Evolutionary conservation across 208 protist genomes (phyloP).

Genomic region (Acanthamoeba triangularis): DNA sequence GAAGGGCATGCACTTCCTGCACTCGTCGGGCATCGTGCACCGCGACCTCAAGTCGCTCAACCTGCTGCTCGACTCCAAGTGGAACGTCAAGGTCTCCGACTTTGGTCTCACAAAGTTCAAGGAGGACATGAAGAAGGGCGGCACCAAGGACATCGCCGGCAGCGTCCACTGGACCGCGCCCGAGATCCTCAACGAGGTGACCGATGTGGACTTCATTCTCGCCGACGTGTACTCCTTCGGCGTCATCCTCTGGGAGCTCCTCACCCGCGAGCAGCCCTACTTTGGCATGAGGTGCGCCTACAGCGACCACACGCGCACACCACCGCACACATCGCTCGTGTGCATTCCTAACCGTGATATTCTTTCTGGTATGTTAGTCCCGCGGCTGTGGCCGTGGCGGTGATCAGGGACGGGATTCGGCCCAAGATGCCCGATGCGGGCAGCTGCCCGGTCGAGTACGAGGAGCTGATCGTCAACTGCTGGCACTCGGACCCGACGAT

Average conservation of each 20-base stretch:
- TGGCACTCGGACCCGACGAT: conserved; percentile 62
- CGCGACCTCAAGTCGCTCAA: conserved; percentile 73
- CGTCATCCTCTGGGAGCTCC: conserved; percentile 64
- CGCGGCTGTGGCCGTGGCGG: conserved; percentile 39
- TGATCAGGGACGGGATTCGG: conserved; percentile 42
- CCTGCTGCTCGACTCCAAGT: conserved; percentile 66
- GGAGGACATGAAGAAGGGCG: conserved; percentile 48
- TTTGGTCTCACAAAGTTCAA: conserved; percentile 75
- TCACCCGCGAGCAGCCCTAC: conserved; percentile 71
- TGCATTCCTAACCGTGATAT: not conserved
- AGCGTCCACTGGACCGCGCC: conserved; percentile 62
- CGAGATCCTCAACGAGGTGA: conserved; percentile 39
- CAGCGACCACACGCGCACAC: too few relatives aligned
- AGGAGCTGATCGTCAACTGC: conserved; percentile 46
- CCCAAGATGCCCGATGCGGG: not conserved
- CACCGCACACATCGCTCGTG: not conserved
- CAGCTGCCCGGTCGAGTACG: conserved; percentile 53
- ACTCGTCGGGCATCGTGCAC: conserved; percentile 74
- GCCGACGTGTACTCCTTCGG: conserved; percentile 68
- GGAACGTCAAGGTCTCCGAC: conserved; percentile 69
- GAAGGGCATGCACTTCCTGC: conserved; percentile 74
- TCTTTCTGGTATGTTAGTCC: not conserved
- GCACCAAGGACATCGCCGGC: conserved; percentile 16
- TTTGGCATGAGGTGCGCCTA: conserved; percentile 36
- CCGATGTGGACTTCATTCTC: conserved; percentile 37